Percentiles rank a stretch among this genome's conserved stretches.
phyloP scores from a whole-genome alignment of 164 flowering plant species.

The Annona cherimola region DNA sequence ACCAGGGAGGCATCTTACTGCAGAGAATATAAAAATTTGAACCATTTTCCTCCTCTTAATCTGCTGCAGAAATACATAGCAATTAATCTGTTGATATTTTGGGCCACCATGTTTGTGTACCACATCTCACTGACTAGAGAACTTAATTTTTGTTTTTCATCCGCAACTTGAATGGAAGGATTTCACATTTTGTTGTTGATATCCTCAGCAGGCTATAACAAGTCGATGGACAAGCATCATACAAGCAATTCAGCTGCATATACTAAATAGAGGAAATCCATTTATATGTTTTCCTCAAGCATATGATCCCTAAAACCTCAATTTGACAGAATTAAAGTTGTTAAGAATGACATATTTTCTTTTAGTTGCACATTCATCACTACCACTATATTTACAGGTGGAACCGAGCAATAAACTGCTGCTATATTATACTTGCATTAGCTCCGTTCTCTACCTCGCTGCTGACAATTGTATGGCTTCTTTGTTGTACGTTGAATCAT shows the following conservation, averaged over 20 bases:
- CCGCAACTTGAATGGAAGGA: no score
- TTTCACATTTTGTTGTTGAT: neutral
- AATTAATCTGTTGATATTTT: neutral
- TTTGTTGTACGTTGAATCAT: constrained; percentile 58
- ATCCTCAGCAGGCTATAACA: neutral
- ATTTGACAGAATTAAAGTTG: neutral
- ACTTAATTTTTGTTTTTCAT: neutral
- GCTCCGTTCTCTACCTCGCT: constrained; percentile 42
- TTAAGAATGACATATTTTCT: no score
- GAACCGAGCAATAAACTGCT: neutral
- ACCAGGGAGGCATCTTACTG: neutral
- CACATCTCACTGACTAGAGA: neutral
- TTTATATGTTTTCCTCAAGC: neutral
- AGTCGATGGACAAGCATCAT: neutral
- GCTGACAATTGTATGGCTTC: constrained; percentile 74
- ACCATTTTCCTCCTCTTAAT: neutral
- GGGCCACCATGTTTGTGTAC: neutral
- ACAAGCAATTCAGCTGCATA: neutral
- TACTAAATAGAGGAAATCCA: neutral
- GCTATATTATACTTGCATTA: neutral
- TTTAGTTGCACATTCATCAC: neutral
- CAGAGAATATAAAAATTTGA: neutral
- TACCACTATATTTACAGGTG: neutral
- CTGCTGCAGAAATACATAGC: neutral
- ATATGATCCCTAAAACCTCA: neutral